Percentiles rank a stretch among this genome's conserved stretches.
Evolutionary conservation across 768 basidiomycete species (phyloP).

Genomic region (Pleurotus sapidus): DNA sequence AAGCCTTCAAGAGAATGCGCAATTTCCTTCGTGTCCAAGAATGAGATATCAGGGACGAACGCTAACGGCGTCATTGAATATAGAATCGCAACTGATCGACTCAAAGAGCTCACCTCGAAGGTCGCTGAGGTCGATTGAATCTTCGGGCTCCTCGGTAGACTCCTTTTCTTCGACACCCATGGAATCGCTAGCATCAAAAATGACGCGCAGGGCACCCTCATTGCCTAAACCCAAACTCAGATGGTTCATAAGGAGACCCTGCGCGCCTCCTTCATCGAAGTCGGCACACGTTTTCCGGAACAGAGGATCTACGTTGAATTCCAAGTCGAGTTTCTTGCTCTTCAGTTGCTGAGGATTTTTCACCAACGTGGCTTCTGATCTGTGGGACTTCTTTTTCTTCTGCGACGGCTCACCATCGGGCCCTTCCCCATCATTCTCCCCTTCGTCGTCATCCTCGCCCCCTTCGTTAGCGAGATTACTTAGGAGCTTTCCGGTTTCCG

Average conservation of each 20-base stretch:
- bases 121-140: conserved; percentile 61
- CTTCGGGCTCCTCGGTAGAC: conserved; percentile 65
- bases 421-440: conserved; percentile 58
- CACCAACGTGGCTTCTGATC: conserved; percentile 83
- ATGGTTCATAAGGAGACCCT: conserved; percentile 96
- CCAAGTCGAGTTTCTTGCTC: conserved; percentile 92
- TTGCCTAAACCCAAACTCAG: conserved; percentile 72
- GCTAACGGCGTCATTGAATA: conserved; percentile 22
- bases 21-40: conserved; percentile 68
- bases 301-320: conserved; percentile 94
- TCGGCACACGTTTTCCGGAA: conserved; percentile 98
- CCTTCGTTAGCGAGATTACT: conserved; percentile 76
- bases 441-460: conserved; percentile 54
- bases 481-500: conserved; percentile 93
- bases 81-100: neutral
- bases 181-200: conserved; percentile 95
- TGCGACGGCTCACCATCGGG: conserved; percentile 60
- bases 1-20: conserved; percentile 81
- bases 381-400: conserved; percentile 63
- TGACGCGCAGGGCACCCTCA: conserved; percentile 83
- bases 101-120: conserved; percentile 49
- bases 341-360: conserved; percentile 79
- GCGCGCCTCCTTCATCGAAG: conserved; percentile 97
- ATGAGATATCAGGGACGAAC: conserved; percentile 69
- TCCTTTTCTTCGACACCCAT: conserved; percentile 83